Evolutionary conservation across 352 stramenopile species (phyloP).

Genomic region (Phytophthora cryptogea): DNA sequence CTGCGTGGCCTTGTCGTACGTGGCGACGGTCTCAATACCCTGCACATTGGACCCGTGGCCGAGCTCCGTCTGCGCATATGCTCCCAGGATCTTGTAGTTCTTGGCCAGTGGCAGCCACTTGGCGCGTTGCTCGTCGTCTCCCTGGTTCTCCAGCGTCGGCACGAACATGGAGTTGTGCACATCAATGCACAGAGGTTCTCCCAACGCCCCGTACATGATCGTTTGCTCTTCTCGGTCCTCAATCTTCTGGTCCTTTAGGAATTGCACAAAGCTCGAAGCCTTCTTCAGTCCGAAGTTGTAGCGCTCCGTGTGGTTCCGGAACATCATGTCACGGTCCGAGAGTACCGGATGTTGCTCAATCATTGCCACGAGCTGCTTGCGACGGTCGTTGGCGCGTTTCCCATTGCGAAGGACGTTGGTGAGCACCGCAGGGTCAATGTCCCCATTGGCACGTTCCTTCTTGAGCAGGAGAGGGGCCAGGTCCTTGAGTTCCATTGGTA

Average conservation of each 20-base stretch:
- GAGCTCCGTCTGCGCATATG: constrained; percentile 32
- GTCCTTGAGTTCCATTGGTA: constrained; percentile 32
- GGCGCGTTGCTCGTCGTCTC: constrained; percentile 22
- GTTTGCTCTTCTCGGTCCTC: too few relatives aligned
- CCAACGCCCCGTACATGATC: too few relatives aligned
- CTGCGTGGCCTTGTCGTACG: constrained; percentile 75
- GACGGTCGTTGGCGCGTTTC: constrained; percentile 10
- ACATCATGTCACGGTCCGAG: constrained; percentile 28
- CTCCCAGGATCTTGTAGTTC: constrained; percentile 22
- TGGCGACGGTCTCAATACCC: constrained; percentile 25
- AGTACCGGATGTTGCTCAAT: constrained; percentile 22
- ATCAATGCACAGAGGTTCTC: too few relatives aligned
- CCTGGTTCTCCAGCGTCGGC: constrained; percentile 32
- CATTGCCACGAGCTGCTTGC: constrained; percentile 13
- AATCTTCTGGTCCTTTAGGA: too few relatives aligned
- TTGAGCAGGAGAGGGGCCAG: constrained; percentile 22
- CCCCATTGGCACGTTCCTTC: constrained; percentile 15
- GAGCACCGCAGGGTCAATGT: constrained; percentile 11
- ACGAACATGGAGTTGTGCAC: constrained; percentile 35
- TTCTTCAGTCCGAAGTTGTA: constrained; percentile 30
- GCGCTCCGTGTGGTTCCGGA: constrained; percentile 26
- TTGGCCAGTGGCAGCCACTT: constrained; percentile 30
- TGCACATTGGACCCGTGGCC: constrained; percentile 32
- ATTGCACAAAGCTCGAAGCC: too few relatives aligned
- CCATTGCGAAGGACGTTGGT: constrained; percentile 21